Conservation (phyloP, 2,329 filamentous ascomycete species). For the Neodidymelliopsis sp. region DNA sequence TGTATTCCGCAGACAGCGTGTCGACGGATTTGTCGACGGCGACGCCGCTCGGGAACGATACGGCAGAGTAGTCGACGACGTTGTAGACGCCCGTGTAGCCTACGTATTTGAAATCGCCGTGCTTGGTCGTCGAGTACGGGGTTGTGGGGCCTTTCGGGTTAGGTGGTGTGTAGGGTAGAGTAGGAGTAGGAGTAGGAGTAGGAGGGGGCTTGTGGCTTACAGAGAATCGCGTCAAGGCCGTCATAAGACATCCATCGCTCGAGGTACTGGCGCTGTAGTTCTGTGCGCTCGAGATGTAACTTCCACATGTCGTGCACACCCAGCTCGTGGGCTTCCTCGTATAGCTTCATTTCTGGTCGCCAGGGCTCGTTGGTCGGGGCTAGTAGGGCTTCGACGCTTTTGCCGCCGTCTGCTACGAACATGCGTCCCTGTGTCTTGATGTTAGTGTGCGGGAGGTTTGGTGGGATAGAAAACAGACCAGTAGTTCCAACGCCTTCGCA, state of each 20-base stretch:
- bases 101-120: constrained; percentile 55
- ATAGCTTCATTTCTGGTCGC: constrained; percentile 58
- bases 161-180: constrained; percentile 1
- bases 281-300: constrained; percentile 56
- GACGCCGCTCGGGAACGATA: constrained; percentile 55
- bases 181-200: neutral
- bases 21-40: constrained; percentile 51
- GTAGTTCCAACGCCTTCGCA: constrained; percentile 57
- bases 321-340: constrained; percentile 54
- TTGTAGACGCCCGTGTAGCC: constrained; percentile 59
- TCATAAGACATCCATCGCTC: constrained; percentile 54
- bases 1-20: constrained; percentile 28
- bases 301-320: constrained; percentile 59
- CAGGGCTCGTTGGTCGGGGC: constrained; percentile 54
- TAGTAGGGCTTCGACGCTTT: constrained; percentile 53
- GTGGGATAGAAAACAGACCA: constrained; percentile 49
- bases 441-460: neutral
- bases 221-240: constrained; percentile 56
- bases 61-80: constrained; percentile 56
- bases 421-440: constrained; percentile 50
- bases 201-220: too few species aligned
- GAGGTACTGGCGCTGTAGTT: constrained; percentile 53
- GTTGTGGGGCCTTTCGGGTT: constrained; percentile 50
- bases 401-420: constrained; percentile 62
- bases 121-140: constrained; percentile 53